Conservation (phyloP, 345 rosid genomes). For the Physaria fendleri region DNA sequence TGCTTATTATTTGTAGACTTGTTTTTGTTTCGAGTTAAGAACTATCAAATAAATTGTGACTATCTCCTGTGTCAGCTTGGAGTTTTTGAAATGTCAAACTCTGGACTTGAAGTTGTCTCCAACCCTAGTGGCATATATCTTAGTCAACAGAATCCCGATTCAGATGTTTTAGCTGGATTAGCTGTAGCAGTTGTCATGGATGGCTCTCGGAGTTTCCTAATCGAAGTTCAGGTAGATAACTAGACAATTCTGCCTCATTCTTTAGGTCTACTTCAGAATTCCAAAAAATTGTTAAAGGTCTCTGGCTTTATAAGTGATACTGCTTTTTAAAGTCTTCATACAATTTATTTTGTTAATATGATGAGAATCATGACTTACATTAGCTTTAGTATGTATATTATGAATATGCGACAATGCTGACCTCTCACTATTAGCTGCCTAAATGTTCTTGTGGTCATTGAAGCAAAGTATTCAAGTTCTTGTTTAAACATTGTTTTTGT, state of each 20-base stretch:
- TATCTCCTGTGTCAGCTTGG: constrained; percentile 57
- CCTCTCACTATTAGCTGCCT: not conserved
- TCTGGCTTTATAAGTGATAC: not conserved
- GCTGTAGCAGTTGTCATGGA: constrained; percentile 91
- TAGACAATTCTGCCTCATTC: not conserved
- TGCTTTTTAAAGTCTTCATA: constrained; percentile 5
- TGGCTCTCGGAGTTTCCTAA: constrained; percentile 79
- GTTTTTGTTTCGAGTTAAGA: not conserved
- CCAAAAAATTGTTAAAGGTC: not conserved
- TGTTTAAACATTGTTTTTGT: constrained; percentile 4
- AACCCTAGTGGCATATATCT: constrained; percentile 82
- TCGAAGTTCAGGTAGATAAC: constrained; percentile 71
- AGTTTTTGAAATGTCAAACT: constrained; percentile 78
- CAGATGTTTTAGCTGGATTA: constrained; percentile 79
- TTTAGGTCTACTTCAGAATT: not conserved
- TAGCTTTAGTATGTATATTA: not conserved
- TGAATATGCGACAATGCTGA: not conserved
- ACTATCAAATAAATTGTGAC: not conserved
- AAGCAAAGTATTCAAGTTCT: not conserved
- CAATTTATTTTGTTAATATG: constrained; percentile 1
- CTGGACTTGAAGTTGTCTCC: constrained; percentile 65
- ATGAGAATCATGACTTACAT: not conserved
- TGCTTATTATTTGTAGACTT: not conserved
- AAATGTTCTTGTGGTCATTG: not conserved
- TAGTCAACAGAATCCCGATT: constrained; percentile 60